phyloP scores from a whole-genome alignment of 345 rosid species.

The Hibiscus syriacus region DNA sequence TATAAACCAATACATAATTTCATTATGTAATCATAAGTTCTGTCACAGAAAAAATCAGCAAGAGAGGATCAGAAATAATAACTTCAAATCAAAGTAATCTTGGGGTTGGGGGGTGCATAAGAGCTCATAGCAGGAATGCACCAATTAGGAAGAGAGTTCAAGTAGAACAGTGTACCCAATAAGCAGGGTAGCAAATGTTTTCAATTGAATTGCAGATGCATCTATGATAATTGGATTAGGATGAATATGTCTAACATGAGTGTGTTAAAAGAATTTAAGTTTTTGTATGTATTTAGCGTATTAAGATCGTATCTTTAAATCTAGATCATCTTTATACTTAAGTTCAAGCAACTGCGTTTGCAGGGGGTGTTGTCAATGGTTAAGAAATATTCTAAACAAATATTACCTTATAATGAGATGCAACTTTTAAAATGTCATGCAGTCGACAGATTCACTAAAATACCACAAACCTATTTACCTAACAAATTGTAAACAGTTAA shows the following conservation, averaged over 20 bases:
- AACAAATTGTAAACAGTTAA: not conserved
- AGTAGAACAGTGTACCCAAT: not conserved
- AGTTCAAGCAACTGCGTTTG: no score
- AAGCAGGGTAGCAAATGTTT: not conserved
- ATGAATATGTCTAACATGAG: not conserved
- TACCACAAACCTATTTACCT: not conserved
- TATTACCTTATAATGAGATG: no score
- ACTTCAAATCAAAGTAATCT: not conserved
- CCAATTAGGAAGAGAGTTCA: not conserved
- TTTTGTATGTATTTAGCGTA: no score
- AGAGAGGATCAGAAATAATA: not conserved
- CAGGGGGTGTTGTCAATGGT: no score
- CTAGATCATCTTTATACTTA: no score
- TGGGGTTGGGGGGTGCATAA: not conserved
- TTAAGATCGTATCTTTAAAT: not conserved
- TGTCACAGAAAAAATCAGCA: not conserved
- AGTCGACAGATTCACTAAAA: not conserved
- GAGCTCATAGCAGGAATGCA: not conserved
- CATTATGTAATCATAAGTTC: not conserved
- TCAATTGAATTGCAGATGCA: not conserved
- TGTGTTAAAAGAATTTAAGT: not conserved
- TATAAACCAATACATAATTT: not conserved
- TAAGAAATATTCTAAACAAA: no score
- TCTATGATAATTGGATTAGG: not conserved
- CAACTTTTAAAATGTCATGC: not conserved